These are phyloP conservation scores for Candida manassasensis DNA, from an alignment of 805 yeast genomes.

Conservation along the genomic window DNA sequence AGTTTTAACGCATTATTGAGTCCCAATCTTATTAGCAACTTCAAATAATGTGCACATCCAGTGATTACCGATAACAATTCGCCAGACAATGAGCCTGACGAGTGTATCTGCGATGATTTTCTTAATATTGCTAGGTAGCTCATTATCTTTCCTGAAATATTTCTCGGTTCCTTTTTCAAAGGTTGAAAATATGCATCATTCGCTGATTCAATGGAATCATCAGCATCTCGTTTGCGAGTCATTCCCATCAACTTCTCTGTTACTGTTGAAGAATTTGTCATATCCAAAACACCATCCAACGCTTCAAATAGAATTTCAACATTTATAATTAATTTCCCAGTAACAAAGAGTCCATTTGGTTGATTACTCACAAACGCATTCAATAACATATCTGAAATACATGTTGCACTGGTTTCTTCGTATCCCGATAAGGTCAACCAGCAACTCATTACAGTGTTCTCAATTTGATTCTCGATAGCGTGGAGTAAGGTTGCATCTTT, in stretches of 20 bases:
- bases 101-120: slow-evolving; percentile 42
- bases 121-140: slow-evolving; percentile 79
- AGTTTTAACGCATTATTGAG: slow-evolving; percentile 69
- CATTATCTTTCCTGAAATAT: slow-evolving; percentile 84
- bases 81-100: slow-evolving; percentile 49
- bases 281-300: slow-evolving; percentile 46
- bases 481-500: slow-evolving; percentile 37
- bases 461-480: slow-evolving; percentile 60
- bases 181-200: slow-evolving; percentile 24
- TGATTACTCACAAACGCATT: slow-evolving; percentile 73
- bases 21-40: slow-evolving; percentile 77
- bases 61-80: slow-evolving; percentile 78
- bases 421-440: slow-evolving; percentile 86
- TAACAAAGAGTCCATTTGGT: slow-evolving; percentile 57
- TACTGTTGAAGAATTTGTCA: slow-evolving; percentile 14
- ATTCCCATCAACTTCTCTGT: background rate
- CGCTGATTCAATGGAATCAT: slow-evolving; percentile 8
- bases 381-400: slow-evolving; percentile 88
- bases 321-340: slow-evolving; percentile 68
- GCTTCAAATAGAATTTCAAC: slow-evolving; percentile 76
- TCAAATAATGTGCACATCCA: slow-evolving; percentile 88
- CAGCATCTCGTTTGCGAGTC: slow-evolving; percentile 2
- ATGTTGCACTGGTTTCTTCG: slow-evolving; percentile 86
- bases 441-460: slow-evolving; percentile 52
- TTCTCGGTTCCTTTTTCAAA: slow-evolving; percentile 67